These are phyloP conservation scores for Tricholoma hemisulphureum DNA, from an alignment of 768 basidiomycete genomes.

Conservation along the genomic window DNA sequence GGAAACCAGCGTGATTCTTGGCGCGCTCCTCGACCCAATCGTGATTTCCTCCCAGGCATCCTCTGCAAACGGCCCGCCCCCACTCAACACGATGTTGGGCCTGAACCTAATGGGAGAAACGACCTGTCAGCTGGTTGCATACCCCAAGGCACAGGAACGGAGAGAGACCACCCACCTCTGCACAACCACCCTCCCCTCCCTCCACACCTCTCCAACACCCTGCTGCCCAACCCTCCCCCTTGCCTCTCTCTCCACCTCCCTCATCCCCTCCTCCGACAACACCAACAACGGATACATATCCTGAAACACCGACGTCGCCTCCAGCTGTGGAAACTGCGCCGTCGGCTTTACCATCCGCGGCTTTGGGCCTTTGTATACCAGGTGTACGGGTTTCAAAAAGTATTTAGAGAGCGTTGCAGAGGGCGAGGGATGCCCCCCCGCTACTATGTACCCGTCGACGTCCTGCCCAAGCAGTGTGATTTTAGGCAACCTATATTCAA, in stretches of 20 bases:
- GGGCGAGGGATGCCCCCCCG: slow-evolving; percentile 42
- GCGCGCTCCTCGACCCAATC: slow-evolving; percentile 44
- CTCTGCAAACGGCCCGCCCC: slow-evolving; percentile 69
- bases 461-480: slow-evolving; percentile 48
- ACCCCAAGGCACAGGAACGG: neutral
- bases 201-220: slow-evolving; percentile 16
- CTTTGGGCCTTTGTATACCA: slow-evolving; percentile 65
- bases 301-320: slow-evolving; percentile 58
- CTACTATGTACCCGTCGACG: slow-evolving; percentile 73
- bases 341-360: slow-evolving; percentile 54
- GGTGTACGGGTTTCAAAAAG: slow-evolving; percentile 57
- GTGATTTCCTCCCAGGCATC: slow-evolving; percentile 65
- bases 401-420: slow-evolving; percentile 60
- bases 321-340: slow-evolving; percentile 52
- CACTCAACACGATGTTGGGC: slow-evolving; percentile 71
- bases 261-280: slow-evolving; percentile 65
- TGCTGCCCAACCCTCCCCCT: neutral
- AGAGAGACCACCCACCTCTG: slow-evolving; percentile 4
- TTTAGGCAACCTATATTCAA: slow-evolving; percentile 45
- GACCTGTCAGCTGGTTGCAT: neutral
- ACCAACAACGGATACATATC: slow-evolving; percentile 70
- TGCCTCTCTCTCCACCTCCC: slow-evolving; percentile 29
- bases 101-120: slow-evolving; percentile 51
- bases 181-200: slow-evolving; percentile 8
- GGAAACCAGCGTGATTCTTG: slow-evolving; percentile 57